Evolutionary conservation across 2,329 filamentous ascomycete species (phyloP).

Genomic region (Arachnopeziza araneosa): DNA sequence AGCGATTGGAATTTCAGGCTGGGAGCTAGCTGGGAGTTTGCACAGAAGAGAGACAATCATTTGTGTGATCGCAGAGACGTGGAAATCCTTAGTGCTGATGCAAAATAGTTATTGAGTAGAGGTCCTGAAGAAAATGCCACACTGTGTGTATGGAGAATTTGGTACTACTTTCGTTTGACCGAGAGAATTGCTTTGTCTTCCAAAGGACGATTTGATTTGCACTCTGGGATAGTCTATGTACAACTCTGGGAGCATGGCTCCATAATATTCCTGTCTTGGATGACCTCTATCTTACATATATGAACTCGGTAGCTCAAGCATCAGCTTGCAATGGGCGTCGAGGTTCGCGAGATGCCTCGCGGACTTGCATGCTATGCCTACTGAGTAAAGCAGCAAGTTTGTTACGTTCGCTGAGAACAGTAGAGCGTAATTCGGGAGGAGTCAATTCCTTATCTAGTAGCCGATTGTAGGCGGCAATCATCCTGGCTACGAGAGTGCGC

Average conservation of each 20-base stretch:
- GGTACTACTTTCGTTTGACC: neutral
- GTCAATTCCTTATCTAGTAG: constrained; percentile 27
- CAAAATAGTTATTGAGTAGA: neutral
- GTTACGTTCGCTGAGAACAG: constrained; percentile 26
- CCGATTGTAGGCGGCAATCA: constrained; percentile 31
- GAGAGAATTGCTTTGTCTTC: neutral
- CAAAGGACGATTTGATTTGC: neutral
- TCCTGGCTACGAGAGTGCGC: constrained; percentile 23
- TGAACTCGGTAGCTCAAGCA: neutral
- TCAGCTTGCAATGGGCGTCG: neutral
- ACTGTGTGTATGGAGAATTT: neutral
- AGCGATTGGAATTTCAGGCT: neutral
- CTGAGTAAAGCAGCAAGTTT: constrained; percentile 34
- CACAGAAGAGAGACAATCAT: neutral
- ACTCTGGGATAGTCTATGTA: neutral
- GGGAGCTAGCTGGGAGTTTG: too few relatives aligned
- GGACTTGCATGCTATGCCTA: constrained; percentile 12
- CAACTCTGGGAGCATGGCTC: neutral
- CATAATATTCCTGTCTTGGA: neutral
- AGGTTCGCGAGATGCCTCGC: neutral
- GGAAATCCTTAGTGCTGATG: neutral
- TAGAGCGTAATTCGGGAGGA: constrained; percentile 16
- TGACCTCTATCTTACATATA: neutral
- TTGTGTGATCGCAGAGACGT: neutral
- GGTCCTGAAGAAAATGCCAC: neutral